Percentiles rank a stretch among this genome's conserved stretches.
phyloP scores from a whole-genome alignment of 495 filamentous ascomycete species.

The Pyronema domesticum region DNA sequence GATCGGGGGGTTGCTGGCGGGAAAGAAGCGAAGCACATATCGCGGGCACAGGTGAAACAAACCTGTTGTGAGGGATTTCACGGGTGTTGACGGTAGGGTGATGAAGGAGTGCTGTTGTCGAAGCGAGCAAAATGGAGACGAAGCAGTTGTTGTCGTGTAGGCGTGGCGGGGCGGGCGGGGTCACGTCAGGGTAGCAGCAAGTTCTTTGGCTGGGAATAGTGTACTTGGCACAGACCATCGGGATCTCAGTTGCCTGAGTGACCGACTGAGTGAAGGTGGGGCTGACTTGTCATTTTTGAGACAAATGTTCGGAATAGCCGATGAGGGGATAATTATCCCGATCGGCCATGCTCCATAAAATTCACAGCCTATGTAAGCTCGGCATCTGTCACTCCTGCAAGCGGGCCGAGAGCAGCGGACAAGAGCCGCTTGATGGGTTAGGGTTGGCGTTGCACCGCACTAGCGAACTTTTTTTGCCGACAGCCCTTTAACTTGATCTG shows the following conservation, averaged over 20 bases:
- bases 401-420: no score
- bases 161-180: not conserved
- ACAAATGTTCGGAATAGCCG: no score
- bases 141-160: not conserved
- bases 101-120: not conserved
- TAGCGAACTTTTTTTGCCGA: conserved; percentile 1
- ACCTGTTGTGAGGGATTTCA: not conserved
- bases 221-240: not conserved
- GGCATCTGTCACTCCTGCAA: no score
- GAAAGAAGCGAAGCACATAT: no score
- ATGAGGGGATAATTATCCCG: no score
- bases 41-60: no score
- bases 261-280: not conserved
- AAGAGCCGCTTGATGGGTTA: not conserved
- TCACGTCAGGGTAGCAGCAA: not conserved
- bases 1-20: no score
- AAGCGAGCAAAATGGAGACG: not conserved
- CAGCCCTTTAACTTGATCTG: not conserved
- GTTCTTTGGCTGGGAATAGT: not conserved
- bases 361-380: no score
- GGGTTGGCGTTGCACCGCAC: not conserved
- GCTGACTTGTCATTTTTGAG: no score
- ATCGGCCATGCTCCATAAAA: no score
- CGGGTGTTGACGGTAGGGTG: not conserved
- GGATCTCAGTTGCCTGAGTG: not conserved